Evolutionary conservation across 345 rosid species (phyloP).

Genomic region (Salix exigua): DNA sequence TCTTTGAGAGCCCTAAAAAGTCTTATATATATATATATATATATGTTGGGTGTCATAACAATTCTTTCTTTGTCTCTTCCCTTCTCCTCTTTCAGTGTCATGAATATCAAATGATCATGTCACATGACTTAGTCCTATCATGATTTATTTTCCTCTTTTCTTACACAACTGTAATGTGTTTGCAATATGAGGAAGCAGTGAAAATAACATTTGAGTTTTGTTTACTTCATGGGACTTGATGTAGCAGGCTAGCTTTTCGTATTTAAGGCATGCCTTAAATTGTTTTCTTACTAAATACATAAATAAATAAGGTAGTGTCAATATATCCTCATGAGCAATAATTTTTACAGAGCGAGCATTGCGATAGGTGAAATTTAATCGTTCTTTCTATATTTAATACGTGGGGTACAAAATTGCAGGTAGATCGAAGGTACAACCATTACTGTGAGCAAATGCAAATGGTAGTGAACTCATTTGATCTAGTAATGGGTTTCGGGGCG

Average conservation of each 20-base stretch:
- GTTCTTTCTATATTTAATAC: not conserved
- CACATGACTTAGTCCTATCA: not conserved
- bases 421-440: constrained; percentile 84
- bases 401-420: constrained; percentile 45
- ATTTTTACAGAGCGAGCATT: not conserved
- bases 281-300: too few relatives aligned
- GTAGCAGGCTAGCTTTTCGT: not conserved
- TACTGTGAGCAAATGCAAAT: constrained; percentile 96
- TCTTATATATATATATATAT: constrained; percentile 5
- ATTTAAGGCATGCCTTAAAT: not conserved
- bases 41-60: not conserved
- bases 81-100: not conserved
- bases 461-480: constrained; percentile 93
- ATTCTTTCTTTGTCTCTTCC: constrained; percentile 5
- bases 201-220: not conserved
- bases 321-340: too few relatives aligned
- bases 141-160: not conserved
- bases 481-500: constrained; percentile 87
- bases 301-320: too few relatives aligned
- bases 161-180: not conserved
- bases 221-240: not conserved
- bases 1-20: constrained; percentile 22
- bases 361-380: not conserved
- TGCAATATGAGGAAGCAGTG: not conserved
- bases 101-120: not conserved